Evolutionary conservation across 192 early-diverging fungal species (phyloP).

Genomic region (Backusella luteola): DNA sequence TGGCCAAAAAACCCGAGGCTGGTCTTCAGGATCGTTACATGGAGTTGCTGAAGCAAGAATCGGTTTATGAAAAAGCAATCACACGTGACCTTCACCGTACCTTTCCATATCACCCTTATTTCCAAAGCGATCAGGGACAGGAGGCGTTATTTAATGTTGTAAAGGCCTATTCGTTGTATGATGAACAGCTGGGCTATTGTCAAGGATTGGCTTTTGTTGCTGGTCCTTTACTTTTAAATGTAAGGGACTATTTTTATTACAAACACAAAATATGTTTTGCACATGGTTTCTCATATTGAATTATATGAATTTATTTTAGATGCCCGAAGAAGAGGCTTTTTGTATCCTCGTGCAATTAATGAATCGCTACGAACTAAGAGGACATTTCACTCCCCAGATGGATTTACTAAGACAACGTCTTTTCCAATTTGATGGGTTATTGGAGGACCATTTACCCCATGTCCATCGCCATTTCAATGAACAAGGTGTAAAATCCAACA

Average conservation of each 20-base stretch:
- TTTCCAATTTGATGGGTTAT: constrained; percentile 88
- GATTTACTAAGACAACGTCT: constrained; percentile 79
- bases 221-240: constrained; percentile 85
- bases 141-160: constrained; percentile 88
- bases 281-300: background rate
- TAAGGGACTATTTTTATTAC: constrained; percentile 37
- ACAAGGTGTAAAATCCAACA: constrained; percentile 82
- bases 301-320: constrained; percentile 46
- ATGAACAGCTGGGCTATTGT: constrained; percentile 95
- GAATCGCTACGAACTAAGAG: constrained; percentile 84
- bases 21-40: constrained; percentile 76
- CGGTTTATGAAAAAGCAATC: constrained; percentile 88
- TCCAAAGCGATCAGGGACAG: constrained; percentile 76
- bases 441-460: constrained; percentile 78
- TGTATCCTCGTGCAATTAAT: constrained; percentile 89
- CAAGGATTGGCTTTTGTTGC: constrained; percentile 96
- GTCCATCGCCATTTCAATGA: constrained; percentile 75
- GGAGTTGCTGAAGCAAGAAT: constrained; percentile 61
- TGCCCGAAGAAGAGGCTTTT: constrained; percentile 97
- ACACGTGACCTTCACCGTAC: constrained; percentile 87
- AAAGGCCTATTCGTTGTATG: constrained; percentile 91
- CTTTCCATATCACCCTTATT: constrained; percentile 87
- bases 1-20: constrained; percentile 76
- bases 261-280: background rate
- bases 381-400: constrained; percentile 88